A percentile compares a stretch with the other conserved stretches of the same genome.
These are phyloP conservation scores for Elaeis oleifera DNA, from an alignment of 202 grass and related monocot genomes.

Conservation along the genomic window DNA sequence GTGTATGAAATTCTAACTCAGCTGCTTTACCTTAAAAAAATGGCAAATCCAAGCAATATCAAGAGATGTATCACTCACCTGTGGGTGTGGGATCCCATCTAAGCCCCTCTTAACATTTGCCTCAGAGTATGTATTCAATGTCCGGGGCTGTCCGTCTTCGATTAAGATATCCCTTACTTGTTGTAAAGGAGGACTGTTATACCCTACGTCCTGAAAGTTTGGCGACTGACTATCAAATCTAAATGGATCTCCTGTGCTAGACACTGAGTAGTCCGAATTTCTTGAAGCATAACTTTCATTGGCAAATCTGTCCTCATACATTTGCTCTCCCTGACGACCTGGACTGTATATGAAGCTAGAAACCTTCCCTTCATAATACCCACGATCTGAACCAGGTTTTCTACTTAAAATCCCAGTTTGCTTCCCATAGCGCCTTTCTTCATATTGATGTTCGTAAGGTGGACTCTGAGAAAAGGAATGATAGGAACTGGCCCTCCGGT, in stretches of 20 bases:
- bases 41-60: neutral
- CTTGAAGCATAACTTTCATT: constrained; percentile 45
- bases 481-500: constrained; percentile 66
- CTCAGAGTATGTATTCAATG: constrained; percentile 11
- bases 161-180: constrained; percentile 24
- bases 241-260: constrained; percentile 37
- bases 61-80: constrained; percentile 27
- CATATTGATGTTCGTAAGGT: constrained; percentile 73
- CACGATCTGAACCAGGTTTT: constrained; percentile 77
- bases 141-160: neutral
- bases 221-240: constrained; percentile 37
- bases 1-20: constrained; percentile 13
- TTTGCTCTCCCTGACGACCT: constrained; percentile 44
- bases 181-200: constrained; percentile 27
- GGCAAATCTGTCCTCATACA: constrained; percentile 43
- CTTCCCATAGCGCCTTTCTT: constrained; percentile 62
- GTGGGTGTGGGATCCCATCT: constrained; percentile 26
- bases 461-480: constrained; percentile 93
- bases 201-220: constrained; percentile 42
- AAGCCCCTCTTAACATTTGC: constrained; percentile 18
- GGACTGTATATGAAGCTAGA: constrained; percentile 52
- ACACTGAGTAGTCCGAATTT: constrained; percentile 51
- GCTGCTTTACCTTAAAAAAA: neutral
- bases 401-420: constrained; percentile 58
- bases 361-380: constrained; percentile 53